These are phyloP conservation scores for Psidium friedrichsthalianum DNA, from an alignment of 345 rosid genomes.

Conservation along the genomic window DNA sequence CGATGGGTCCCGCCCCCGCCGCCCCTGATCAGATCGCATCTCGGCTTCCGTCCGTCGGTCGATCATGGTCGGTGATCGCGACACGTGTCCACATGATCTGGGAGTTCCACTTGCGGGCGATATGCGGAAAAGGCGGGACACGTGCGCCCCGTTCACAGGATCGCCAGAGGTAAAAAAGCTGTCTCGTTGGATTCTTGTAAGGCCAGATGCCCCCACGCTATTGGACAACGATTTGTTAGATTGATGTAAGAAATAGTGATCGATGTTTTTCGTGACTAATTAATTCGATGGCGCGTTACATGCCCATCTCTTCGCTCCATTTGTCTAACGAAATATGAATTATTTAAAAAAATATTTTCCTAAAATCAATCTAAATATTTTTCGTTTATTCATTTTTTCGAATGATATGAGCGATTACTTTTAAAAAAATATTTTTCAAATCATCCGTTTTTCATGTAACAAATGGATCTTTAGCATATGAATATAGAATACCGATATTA, in stretches of 20 bases:
- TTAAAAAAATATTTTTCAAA: no score
- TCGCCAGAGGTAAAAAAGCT: not conserved
- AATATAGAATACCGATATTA: not conserved
- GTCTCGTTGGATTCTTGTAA: not conserved
- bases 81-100: not conserved
- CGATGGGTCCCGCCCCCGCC: not conserved
- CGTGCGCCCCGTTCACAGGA: not conserved
- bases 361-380: no score
- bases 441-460: no score
- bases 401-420: no score
- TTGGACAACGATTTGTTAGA: not conserved
- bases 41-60: no score
- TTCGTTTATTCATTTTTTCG: no score
- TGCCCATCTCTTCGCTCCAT: not conserved
- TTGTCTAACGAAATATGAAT: no score
- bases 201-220: not conserved
- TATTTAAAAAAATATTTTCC: no score
- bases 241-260: not conserved
- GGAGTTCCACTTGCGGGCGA: not conserved
- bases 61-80: not conserved
- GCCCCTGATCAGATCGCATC: not conserved
- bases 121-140: not conserved
- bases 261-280: not conserved
- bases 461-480: not conserved
- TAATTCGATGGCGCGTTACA: not conserved